Percentiles rank a stretch among this genome's conserved stretches.
Conservation (phyloP, 306 rosid genomes). For the Cucumis sativus region Cucumber_9930_V3 NC_026657.2:6574501-6575000, state of each 20-base stretch:
- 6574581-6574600: slow-evolving; percentile 82
- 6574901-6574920: neutral
- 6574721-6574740: neutral
- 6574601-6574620: slow-evolving; percentile 40
- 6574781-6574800: slow-evolving; percentile 72
- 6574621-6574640: slow-evolving; percentile 22
- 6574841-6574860: slow-evolving; percentile 47
- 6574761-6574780: slow-evolving; percentile 80
- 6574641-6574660: slow-evolving; percentile 43
- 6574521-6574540: slow-evolving; percentile 69
- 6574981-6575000: slow-evolving; percentile 90
- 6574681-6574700: slow-evolving; percentile 16
- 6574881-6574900: neutral
- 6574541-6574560: slow-evolving; percentile 87
- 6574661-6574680: slow-evolving; percentile 22
- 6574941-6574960: slow-evolving; percentile 60
- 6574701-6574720: neutral
- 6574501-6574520: neutral
- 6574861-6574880: slow-evolving; percentile 14
- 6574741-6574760: slow-evolving; percentile 5
- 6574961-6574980: slow-evolving; percentile 44
- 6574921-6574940: neutral
- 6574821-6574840: slow-evolving; percentile 61
- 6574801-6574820: slow-evolving; percentile 64
- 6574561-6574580: slow-evolving; percentile 85